phyloP scores from a whole-genome alignment of 148 eudicot species.

The Persicaria tinctoria region DNA sequence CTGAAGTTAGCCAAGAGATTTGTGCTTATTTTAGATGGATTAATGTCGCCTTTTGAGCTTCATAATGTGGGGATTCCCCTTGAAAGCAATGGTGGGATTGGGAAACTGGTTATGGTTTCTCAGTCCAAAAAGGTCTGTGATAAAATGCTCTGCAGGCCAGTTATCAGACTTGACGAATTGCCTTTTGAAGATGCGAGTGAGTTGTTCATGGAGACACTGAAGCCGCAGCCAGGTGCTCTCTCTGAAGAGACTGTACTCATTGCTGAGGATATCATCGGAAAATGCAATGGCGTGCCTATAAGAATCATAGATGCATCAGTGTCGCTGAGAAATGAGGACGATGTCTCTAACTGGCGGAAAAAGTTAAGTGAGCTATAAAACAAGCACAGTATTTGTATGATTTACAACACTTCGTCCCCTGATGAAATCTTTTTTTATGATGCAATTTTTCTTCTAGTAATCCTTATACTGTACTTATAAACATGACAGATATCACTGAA shows the following conservation, averaged over 20 bases:
- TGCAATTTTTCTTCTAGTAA: too few relatives aligned
- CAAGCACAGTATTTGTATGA: too few relatives aligned
- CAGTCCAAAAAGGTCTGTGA: not conserved
- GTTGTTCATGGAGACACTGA: not conserved
- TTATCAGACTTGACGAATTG: not conserved
- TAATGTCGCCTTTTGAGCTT: not conserved
- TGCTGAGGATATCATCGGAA: not conserved
- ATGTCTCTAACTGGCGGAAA: not conserved
- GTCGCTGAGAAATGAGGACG: not conserved
- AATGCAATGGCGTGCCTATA: not conserved
- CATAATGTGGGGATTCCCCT: not conserved
- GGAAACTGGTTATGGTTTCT: not conserved
- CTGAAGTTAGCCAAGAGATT: not conserved
- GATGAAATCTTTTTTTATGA: too few relatives aligned
- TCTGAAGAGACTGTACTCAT: not conserved
- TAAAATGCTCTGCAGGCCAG: not conserved
- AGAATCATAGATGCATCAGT: not conserved
- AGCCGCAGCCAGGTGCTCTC: not conserved
- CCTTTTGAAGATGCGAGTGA: not conserved
- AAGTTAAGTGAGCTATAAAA: not conserved
- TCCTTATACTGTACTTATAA: too few relatives aligned
- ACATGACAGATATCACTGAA: too few relatives aligned
- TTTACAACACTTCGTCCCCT: too few relatives aligned
- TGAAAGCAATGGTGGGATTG: not conserved
- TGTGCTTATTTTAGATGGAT: slow-evolving; percentile 2